Evolutionary conservation across 1,284 basidiomycete genomes (phyloP), one percentile per base, ranked within the genome.

Genomic region (Grifola frondosa): DNA sequence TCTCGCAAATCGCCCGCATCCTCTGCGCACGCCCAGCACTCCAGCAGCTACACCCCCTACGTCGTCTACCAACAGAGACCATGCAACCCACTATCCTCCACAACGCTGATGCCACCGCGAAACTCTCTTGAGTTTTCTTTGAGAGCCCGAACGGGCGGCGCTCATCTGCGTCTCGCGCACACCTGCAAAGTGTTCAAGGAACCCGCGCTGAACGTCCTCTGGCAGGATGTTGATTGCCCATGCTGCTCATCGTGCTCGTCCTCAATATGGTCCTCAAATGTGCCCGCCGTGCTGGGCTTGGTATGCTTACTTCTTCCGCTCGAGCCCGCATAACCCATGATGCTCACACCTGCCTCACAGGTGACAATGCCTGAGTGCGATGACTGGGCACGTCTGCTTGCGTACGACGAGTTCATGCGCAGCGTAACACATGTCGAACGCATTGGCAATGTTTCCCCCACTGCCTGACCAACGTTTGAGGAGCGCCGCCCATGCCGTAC

Each of bases 191-290:
- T 78, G 19, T 68, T 88, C 60, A 78, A 73, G 50, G 84, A 84
- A 52, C 83, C 84, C n/a, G 79, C 81, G n/a, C 60, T 88, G 47
- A 69, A 81, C 59, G 65, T 81, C 36, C 69, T 89, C 23, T 89
- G 86, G 86, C 78, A 73, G 59, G 86, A 89, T 56, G 89, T 40
- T 85, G 88, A 61, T 86, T 83, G 12, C 68, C 88, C 48, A 64
- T 80, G 31, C 86, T 86, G 5, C 68, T 89, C 43, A 67, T 88
- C 39, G 78, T 80, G 19, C 63, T 88, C 41, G 88, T 89, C 62
- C 85, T 86, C 10, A 69, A 67, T 44, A 68, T 73, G 47, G 59
- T 88, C 48, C 68, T 87, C 63, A 86, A 80, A 65, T 82, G 78
- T 60, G 69, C 80, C 44, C 76, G 78, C 45, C 79, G 76, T 55